Conservation (phyloP, 306 rosid species). For the apple (Malus domestica) region ASM211411v1 NC_041803.1:48925501-48926000, state of each 20-base stretch:
- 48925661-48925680: background rate
- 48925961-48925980: slow-evolving; percentile 84
- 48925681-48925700: background rate
- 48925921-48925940: slow-evolving; percentile 74
- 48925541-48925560: too few species aligned
- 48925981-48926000: slow-evolving; percentile 71
- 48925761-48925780: slow-evolving; percentile 40
- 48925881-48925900: slow-evolving; percentile 35
- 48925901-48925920: slow-evolving; percentile 79
- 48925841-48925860: slow-evolving; percentile 42
- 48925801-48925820: slow-evolving; percentile 73
- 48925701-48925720: background rate
- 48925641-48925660: background rate
- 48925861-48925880: slow-evolving; percentile 34
- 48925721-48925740: background rate
- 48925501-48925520: too few species aligned
- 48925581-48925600: too few species aligned
- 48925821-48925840: slow-evolving; percentile 66
- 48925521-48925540: too few species aligned
- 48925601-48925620: background rate
- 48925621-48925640: background rate
- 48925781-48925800: slow-evolving; percentile 44
- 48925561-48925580: too few species aligned
- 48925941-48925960: slow-evolving; percentile 65
- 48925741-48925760: background rate